Evolutionary conservation across 2,329 filamentous ascomycete species (phyloP), one percentile per base, ranked within the genome.

Genomic region (Pseudocercospora vitis): DNA sequence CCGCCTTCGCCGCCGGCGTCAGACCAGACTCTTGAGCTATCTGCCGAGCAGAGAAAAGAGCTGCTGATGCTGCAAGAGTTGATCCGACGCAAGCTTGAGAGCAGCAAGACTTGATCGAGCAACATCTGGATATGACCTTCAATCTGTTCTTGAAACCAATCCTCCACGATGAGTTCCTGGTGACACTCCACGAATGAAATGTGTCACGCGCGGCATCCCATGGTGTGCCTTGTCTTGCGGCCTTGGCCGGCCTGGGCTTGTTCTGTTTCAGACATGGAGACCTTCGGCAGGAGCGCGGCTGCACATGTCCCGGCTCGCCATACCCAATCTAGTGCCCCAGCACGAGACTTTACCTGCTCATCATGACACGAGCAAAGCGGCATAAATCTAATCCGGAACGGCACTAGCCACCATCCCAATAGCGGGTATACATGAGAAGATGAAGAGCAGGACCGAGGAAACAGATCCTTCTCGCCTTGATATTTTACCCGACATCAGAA

Each of bases 41-140:
- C 51, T 26, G 70, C 55, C 52, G 73, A 62, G 65, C 68, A 70
- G 65, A 62, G 65, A 26, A 65, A 64, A 53, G 62, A 68, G 37
- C 52, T 71, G 45, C 58, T 62, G 50, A 58, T 66, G 53, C 58
- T 72, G 50, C 69, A 71, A 48, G 68, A 71, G 49, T 63, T 72
- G 9, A 72, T 72, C 47, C 59, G 61, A 16, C 63, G 69, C 16
- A 66, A 60, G 53, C 59, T 71, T 26, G 64, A 66, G 29, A 50
- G 56, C 44, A 56, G 55, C 48, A 65, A 65, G 59, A 53, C 61
- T 16, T 68, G 63, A 66, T 39, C 6, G 31, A n/a, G 24, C 7
- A 14, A n/a, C 23, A 12, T 28, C 42, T 11, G 16, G n/a, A 45
- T n/a, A 28, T 31, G 23, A 7, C 7, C 14, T 16, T 12, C 42